These are phyloP conservation scores for Saturnispora ahearnii DNA, from an alignment of 805 yeast species.

Conservation along the genomic window DNA sequence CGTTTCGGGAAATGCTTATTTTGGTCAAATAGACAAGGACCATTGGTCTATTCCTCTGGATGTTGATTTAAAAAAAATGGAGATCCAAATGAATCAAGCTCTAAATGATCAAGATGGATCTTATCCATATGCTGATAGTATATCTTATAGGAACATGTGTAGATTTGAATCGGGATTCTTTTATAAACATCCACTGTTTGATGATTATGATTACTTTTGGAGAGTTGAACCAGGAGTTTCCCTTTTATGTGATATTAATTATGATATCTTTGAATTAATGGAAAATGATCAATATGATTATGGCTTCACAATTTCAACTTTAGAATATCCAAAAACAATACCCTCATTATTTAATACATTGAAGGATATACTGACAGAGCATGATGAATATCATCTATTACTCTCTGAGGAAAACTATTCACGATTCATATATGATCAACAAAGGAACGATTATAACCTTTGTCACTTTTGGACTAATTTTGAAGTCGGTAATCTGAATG, in stretches of 20 bases:
- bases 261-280: slow-evolving; percentile 71
- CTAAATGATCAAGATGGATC: slow-evolving; percentile 26
- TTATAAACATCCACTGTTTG: slow-evolving; percentile 58
- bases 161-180: slow-evolving; percentile 82
- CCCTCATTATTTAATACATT: slow-evolving; percentile 39
- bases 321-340: slow-evolving; percentile 63
- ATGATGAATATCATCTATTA: slow-evolving; percentile 31
- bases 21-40: slow-evolving; percentile 49
- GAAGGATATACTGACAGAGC: slow-evolving; percentile 26
- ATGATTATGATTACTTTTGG: slow-evolving; percentile 80
- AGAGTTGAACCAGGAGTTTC: slow-evolving; percentile 80
- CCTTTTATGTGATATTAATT: slow-evolving; percentile 67
- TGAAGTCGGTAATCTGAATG: slow-evolving; percentile 64
- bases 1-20: slow-evolving; percentile 54
- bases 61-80: slow-evolving; percentile 17
- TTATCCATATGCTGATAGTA: slow-evolving; percentile 53
- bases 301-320: slow-evolving; percentile 65
- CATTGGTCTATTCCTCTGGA: slow-evolving; percentile 62
- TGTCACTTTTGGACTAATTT: slow-evolving; percentile 91
- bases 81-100: slow-evolving; percentile 13
- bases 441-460: slow-evolving; percentile 54
- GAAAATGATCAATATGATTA: slow-evolving; percentile 55
- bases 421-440: slow-evolving; percentile 52
- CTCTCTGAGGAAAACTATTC: slow-evolving; percentile 36
- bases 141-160: slow-evolving; percentile 79